Evolutionary conservation across 2,329 filamentous ascomycete species (phyloP).

Genomic region (Didymella segeticola): DNA sequence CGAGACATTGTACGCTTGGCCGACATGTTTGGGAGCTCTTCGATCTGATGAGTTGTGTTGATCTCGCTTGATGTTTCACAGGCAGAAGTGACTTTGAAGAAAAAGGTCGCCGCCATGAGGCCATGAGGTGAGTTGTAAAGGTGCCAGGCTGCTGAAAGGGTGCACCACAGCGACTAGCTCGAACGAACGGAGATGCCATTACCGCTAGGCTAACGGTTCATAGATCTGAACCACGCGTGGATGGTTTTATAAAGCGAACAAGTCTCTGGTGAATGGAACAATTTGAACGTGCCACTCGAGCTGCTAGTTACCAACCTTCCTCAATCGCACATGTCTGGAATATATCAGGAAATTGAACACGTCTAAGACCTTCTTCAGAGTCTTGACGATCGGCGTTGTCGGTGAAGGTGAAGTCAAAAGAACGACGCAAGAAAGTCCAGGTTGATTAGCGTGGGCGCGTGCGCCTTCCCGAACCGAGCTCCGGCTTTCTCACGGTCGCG

Average conservation of each 20-base stretch:
- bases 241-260: constrained; percentile 4
- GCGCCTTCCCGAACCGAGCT: constrained; percentile 8
- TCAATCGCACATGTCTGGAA: neutral
- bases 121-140: neutral
- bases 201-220: constrained; percentile 1
- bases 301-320: neutral
- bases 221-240: neutral
- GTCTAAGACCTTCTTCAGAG: neutral
- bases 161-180: neutral
- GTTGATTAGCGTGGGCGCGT: constrained; percentile 7
- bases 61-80: constrained; percentile 9
- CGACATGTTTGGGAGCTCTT: neutral
- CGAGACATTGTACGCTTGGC: neutral
- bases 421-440: neutral
- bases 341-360: neutral
- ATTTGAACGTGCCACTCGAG: neutral
- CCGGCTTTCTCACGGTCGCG: constrained; percentile 4
- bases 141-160: neutral
- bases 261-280: constrained; percentile 3
- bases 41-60: constrained; percentile 17
- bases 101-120: neutral
- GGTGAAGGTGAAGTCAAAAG: constrained; percentile 4
- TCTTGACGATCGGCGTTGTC: neutral
- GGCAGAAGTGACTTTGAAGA: constrained; percentile 8
- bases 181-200: constrained; percentile 6